phyloP scores from a whole-genome alignment of 805 yeast species.

The Metschnikowia cubensis region DNA sequence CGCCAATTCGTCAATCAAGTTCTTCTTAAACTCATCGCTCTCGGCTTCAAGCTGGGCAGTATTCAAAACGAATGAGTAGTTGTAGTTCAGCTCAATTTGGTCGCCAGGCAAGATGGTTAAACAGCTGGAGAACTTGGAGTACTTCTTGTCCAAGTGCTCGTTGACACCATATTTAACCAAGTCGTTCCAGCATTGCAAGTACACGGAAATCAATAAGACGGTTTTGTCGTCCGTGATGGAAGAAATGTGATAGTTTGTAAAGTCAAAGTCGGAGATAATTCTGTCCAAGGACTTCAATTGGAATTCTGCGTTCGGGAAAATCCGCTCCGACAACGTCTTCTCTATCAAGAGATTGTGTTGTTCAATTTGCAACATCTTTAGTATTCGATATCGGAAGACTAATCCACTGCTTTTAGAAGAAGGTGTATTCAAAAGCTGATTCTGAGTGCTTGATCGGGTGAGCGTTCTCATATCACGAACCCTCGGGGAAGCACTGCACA shows the following conservation, averaged over 20 bases:
- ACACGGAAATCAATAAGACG: constrained; percentile 60
- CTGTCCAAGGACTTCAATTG: constrained; percentile 60
- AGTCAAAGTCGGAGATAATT: constrained; percentile 90
- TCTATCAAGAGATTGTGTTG: constrained; percentile 79
- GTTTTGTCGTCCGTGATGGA: constrained; percentile 71
- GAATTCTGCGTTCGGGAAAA: constrained; percentile 38
- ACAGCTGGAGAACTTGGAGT: constrained; percentile 35
- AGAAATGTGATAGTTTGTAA: constrained; percentile 88
- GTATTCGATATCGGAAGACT: not conserved
- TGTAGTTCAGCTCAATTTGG: constrained; percentile 72
- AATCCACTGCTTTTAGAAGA: not conserved
- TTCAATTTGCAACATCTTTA: constrained; percentile 75
- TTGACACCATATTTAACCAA: constrained; percentile 63
- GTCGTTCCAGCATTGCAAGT: constrained; percentile 75
- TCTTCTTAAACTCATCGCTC: constrained; percentile 45
- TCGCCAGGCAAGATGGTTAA: constrained; percentile 27
- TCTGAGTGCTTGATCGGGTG: not conserved
- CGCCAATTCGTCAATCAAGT: constrained; percentile 61
- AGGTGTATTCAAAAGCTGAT: not conserved
- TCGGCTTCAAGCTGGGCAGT: constrained; percentile 34
- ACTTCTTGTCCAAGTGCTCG: constrained; percentile 49
- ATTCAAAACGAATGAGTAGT: constrained; percentile 72
- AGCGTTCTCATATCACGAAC: constrained; percentile 5
- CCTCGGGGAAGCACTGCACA: not conserved
- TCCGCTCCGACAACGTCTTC: constrained; percentile 72